Percentiles rank a stretch among this genome's conserved stretches.
Evolutionary conservation across 805 yeast genomes (phyloP).

Genomic region (Huiozyma sinensis): DNA sequence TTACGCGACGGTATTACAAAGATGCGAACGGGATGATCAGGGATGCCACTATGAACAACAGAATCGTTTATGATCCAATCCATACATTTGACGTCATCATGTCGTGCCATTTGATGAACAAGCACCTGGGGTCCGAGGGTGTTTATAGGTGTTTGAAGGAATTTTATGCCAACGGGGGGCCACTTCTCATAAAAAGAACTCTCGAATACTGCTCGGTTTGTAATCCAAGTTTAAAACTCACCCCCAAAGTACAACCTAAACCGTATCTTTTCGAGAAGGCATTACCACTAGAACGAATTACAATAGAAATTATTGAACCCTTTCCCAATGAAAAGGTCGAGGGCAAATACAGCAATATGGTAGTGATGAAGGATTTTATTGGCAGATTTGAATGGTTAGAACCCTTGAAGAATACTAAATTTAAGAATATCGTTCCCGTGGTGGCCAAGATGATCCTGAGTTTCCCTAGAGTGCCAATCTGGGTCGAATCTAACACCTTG

Average conservation of each 20-base stretch:
- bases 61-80: slow-evolving; percentile 23
- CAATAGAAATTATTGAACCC: slow-evolving; percentile 22
- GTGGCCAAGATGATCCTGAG: slow-evolving; percentile 12
- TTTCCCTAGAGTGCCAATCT: slow-evolving; percentile 21
- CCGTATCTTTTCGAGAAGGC: background rate
- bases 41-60: slow-evolving; percentile 16
- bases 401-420: slow-evolving; percentile 20
- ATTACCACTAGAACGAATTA: slow-evolving; percentile 22
- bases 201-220: slow-evolving; percentile 23
- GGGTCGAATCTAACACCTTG: slow-evolving; percentile 21
- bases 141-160: slow-evolving; percentile 11
- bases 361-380: slow-evolving; percentile 22
- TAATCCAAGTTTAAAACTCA: slow-evolving; percentile 12
- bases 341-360: slow-evolving; percentile 19
- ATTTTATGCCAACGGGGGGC: slow-evolving; percentile 20
- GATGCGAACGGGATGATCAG: slow-evolving; percentile 13
- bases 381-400: slow-evolving; percentile 23
- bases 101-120: slow-evolving; percentile 25
- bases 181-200: slow-evolving; percentile 11
- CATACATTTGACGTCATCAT: slow-evolving; percentile 19
- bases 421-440: slow-evolving; percentile 12
- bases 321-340: slow-evolving; percentile 16
- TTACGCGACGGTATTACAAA: slow-evolving; percentile 18
- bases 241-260: slow-evolving; percentile 3
- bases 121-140: slow-evolving; percentile 12